Conservation (phyloP, 441 rosid genomes). For the Adansonia madagascariensis region DNA sequence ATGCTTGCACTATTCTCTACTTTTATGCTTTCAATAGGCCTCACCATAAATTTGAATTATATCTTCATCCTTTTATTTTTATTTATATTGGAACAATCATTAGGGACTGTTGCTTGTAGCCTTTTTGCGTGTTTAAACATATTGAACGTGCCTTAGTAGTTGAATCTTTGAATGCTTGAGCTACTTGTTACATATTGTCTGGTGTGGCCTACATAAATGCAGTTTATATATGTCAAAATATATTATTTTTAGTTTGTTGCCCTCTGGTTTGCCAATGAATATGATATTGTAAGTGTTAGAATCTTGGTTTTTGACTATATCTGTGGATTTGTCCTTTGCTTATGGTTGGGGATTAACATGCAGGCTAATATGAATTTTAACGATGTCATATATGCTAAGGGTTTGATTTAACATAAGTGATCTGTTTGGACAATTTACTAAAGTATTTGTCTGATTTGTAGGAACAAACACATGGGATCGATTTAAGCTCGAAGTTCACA, state of each 20-base stretch:
- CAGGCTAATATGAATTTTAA: not conserved
- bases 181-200: not conserved
- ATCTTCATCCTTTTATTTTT: not conserved
- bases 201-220: not conserved
- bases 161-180: not conserved
- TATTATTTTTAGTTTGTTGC: not conserved
- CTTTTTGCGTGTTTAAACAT: not conserved
- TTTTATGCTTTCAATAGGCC: not conserved
- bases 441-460: conserved; percentile 24
- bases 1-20: not conserved
- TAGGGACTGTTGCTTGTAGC: not conserved
- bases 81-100: not conserved
- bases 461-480: conserved; percentile 68
- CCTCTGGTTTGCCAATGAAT: not conserved
- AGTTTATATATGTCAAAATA: not conserved
- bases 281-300: not conserved
- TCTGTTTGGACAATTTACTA: not conserved
- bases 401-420: not conserved
- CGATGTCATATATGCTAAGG: not conserved
- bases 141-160: not conserved
- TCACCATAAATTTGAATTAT: not conserved
- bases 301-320: not conserved
- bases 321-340: not conserved
- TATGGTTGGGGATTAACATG: not conserved
- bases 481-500: conserved; percentile 62